Evolutionary conservation across 2,329 filamentous ascomycete genomes (phyloP), one percentile per base, ranked within the genome.

Genomic region (Claviceps digitariae): DNA sequence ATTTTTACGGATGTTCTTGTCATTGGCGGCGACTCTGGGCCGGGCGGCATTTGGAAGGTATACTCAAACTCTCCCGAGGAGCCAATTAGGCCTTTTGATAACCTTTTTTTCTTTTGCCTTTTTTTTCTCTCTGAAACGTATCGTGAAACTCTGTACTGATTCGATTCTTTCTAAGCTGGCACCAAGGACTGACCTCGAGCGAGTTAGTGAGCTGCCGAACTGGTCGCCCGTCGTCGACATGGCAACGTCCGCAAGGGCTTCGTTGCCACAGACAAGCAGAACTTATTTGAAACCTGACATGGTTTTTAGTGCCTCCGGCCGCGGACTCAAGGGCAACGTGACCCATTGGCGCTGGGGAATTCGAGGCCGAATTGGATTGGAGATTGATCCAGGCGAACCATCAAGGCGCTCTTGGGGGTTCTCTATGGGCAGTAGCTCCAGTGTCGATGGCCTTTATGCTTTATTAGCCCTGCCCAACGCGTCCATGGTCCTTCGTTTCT

Each of bases 21-120:
- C 38, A 81, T 86, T 48, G 86, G 86, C 4, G 90, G 91, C 0
- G 83, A 87, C 58, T 85, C 84, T 52, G 86, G 89, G 9, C 79
- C 84, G 56, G 90, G 90, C 7, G 82, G 84, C 1, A 75, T 93
- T 6, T 91, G 86, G 72, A 81, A 82, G 67, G 82, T 87, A 66
- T 34, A 9, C 17, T 23, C 12, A 3, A 6, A n/a, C 27, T 20
- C 17, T 7, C 17, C 34, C 17, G 38, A 34, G 23, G 20, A 23
- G 25, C 8, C 34, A 34, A 31, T 10, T 12, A 34, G 40, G 13
- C 21, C 31, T 23, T 12, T 17, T 17, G 4, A 8, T 3, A 59
- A 36, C 50, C n/a, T n/a, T n/a, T n/a, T n/a, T 59, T 45, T 52
- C 58, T 34, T 34, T 34, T 34, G n/a, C 34, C 65, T 34, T 34